These are phyloP conservation scores for Yarrowia hollandica DNA, from an alignment of 805 yeast species.

Conservation along the genomic window DNA sequence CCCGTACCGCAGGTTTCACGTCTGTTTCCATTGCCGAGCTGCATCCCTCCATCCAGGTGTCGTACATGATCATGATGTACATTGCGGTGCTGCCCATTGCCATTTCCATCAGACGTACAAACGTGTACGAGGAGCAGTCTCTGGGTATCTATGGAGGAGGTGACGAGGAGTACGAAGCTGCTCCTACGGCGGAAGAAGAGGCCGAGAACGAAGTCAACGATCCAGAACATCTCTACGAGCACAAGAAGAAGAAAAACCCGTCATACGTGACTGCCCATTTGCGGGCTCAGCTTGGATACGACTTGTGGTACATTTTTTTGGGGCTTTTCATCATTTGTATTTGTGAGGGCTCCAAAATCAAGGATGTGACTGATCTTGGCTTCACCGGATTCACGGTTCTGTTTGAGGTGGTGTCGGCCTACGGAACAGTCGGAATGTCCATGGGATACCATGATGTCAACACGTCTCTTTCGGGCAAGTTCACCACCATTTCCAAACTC, in stretches of 20 bases:
- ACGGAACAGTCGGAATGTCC: slow-evolving; percentile 94
- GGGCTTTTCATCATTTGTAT: slow-evolving; percentile 85
- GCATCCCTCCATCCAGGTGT: slow-evolving; percentile 90
- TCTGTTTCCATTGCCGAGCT: slow-evolving; percentile 67
- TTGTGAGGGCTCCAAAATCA: slow-evolving; percentile 70
- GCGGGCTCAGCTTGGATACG: slow-evolving; percentile 88
- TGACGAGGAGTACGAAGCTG: slow-evolving; percentile 33
- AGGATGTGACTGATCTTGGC: slow-evolving; percentile 46
- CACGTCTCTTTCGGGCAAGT: slow-evolving; percentile 72
- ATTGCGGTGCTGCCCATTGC: slow-evolving; percentile 95
- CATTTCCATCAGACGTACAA: slow-evolving; percentile 92
- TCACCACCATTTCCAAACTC: slow-evolving; percentile 71
- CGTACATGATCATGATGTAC: slow-evolving; percentile 97
- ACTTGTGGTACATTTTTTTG: slow-evolving; percentile 87
- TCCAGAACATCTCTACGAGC: slow-evolving; percentile 32
- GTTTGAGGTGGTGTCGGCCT: slow-evolving; percentile 91
- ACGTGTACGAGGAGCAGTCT: slow-evolving; percentile 96
- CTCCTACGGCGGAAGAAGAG: slow-evolving; percentile 22
- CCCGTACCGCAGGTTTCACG: slow-evolving; percentile 91
- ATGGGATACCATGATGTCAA: slow-evolving; percentile 71
- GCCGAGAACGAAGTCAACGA: slow-evolving; percentile 31
- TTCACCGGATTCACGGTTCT: slow-evolving; percentile 71
- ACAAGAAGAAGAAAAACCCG: slow-evolving; percentile 47
- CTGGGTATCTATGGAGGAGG: slow-evolving; percentile 65
- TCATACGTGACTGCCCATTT: slow-evolving; percentile 84